Base-by-base conservation (phyloP, 495 filamentous ascomycete species). In the Extremus antarcticus region DNA sequence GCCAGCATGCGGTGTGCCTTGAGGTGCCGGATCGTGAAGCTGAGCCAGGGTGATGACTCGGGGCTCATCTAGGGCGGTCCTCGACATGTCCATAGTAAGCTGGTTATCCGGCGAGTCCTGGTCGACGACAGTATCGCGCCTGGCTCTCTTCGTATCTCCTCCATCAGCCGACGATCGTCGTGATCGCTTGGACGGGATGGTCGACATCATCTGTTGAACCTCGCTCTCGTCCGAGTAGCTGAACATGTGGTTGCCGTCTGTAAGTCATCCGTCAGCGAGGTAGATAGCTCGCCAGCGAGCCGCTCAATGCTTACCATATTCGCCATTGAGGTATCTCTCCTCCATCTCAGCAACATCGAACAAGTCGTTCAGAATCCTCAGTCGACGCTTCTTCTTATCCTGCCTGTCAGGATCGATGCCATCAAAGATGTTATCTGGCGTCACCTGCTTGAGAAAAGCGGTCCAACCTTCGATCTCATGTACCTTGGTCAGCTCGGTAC, bases 321-420 rank as follows among this genome's bases (percentile, higher is more conserved):
- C 46, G 3, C 25, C 23, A 17, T 40, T 48, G 19, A 74, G 68
- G 57, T 71, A 85, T 10, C 74, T 68, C 58, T 87, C 84, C 63
- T 88, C 82, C 59, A 71, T 68, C 49, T 73, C 72, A 20, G 84
- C 82, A 19, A 87, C 76, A 51, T 77, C 78, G 64, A 85, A 87
- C 3, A 87, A 78, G 63, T 86, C 83, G 55, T 81, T 79, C 19
- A 88, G 73, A 1, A 67, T 55, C 51, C 61, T 71, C 63, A 76
- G 15, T 4, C 62, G 62, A n/a, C 40, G 78, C 25, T 63, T 59
- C 2, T 53, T 40, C 35, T 79, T 78, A 15, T 61, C 66, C 0
- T 68, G 66, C 7, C 68, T 70, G 3, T 70, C 69, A 10, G 70
- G 71, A 32, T 74, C 71, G 9, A 58, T 2, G n/a, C 50, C 43